Evolutionary conservation across 805 yeast species (phyloP), one percentile per base, ranked within the genome.

Genomic region (Soucietia sequanensis): DNA sequence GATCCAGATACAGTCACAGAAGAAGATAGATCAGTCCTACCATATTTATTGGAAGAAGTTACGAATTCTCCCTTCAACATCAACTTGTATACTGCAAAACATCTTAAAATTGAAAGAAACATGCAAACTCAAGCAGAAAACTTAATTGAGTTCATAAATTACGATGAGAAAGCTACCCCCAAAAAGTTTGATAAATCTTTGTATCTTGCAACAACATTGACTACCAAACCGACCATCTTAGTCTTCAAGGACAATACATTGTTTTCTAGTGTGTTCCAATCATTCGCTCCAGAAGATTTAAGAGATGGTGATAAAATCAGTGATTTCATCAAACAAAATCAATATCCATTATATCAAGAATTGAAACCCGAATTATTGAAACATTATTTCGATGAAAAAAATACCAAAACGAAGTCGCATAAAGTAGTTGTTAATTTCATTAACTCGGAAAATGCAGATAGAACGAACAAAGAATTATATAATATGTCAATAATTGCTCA

Each of bases 21-120:
- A 2, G 93, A 85, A 51, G 93, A 85, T 56, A 72, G 70, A 43
- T 73, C 73, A 19, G 56, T 83, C 4, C 60, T 85, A 38, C 79
- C 81, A 5, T 73, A 80, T 44, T 46, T 85, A 27, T 55, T 81
- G 27, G 84, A 81, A 35, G 78, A 78, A 9, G 59, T 81, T 14
- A 76, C 84, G 40, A 67, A 75, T 37, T 56, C 81, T 8, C 80
- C 81, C 1, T 62, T 68, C 38, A 73, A 81, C 44, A 66, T 80
- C 5, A 65, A 70, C 41, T 48, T 85, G 5, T 77, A 65, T 51
- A 74, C 70, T 26, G 68, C 80, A 2, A 65, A 70, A n/a, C 78
- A 78, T 43, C 44, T 47, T 11, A 62, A 56, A 28, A 58, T 67
- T 27, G 55, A 64, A 25, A 56, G 64, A 4, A 52, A 75, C 21